Base-by-base conservation (phyloP, 2,329 filamentous ascomycete species). In the Metarhizium humberi region DNA sequence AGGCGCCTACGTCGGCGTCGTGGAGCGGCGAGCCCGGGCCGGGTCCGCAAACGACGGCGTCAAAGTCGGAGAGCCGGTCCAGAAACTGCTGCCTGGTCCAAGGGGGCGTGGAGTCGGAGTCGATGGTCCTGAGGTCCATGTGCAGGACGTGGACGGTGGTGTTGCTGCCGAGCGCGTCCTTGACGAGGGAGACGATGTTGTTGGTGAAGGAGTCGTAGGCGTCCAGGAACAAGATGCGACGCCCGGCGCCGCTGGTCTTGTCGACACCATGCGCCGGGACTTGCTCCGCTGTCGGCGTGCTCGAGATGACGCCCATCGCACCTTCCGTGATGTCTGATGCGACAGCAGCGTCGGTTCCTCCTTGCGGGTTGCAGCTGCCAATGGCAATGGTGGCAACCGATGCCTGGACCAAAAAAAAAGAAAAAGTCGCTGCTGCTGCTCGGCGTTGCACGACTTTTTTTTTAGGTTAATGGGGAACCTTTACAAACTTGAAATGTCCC, bases 121-220 rank as follows among this genome's bases (percentile, higher is more conserved):
- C 82, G 57, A 95, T 76, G 47, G 88, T 66, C 50, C 63, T 63
- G 34, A 72, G 60, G 56, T 72, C 69, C 57, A 73, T 72, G 55
- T 66, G 67, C 54, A 71, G 60, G 45, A 73, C 67, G 46, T 70
- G 61, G 14, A 68, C 81, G 49, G 81, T 80, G 38, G 95, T 86
- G 16, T 85, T 76, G 20, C 81, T 87, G 57, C 78, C 73, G 8
- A 95, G 78, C 3, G 82, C 78, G 4, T 86, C 83, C 62, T 87
- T 81, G 50, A 97, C 78, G 38, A 96, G 81, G 6, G 88, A 85
- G 53, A 95, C 84, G 64, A 97, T 94, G 73, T 96, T 97, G 73
- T 95, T 92, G 55, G 91, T 90, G 72, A 96, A 99, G 46, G 92
- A 96, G 74, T 99, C 94, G 72, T 95, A 95, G 59, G 92, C 92